These are phyloP conservation scores for barley (Hordeum vulgare) DNA, from an alignment of 176 grass and related monocot genomes.

Conservation along the genomic window MorexV3_pseudomolecules_assembly NC_058523.1:16399679-16400178, in stretches of 20 bases:
- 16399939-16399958: slow-evolving; percentile 4
- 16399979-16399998: slow-evolving; percentile 7
- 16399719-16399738: background rate
- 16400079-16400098: background rate
- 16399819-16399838: background rate
- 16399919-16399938: background rate
- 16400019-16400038: background rate
- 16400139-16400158: background rate
- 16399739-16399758: background rate
- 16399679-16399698: slow-evolving; percentile 45
- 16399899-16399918: slow-evolving; percentile 40
- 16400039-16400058: background rate
- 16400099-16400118: slow-evolving; percentile 31
- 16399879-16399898: slow-evolving; percentile 47
- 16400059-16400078: slow-evolving; percentile 22
- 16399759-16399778: slow-evolving; percentile 13
- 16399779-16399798: slow-evolving; percentile 26
- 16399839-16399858: slow-evolving; percentile 53
- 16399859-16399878: slow-evolving; percentile 21
- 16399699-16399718: slow-evolving; percentile 29
- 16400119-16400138: slow-evolving; percentile 16
- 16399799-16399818: background rate
- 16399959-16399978: background rate
- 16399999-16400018: slow-evolving; percentile 22
- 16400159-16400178: slow-evolving; percentile 11